Percentiles rank a stretch among this genome's conserved stretches.
phyloP scores from a whole-genome alignment of 495 filamentous ascomycete species.

The Penicillium daleae region DNA sequence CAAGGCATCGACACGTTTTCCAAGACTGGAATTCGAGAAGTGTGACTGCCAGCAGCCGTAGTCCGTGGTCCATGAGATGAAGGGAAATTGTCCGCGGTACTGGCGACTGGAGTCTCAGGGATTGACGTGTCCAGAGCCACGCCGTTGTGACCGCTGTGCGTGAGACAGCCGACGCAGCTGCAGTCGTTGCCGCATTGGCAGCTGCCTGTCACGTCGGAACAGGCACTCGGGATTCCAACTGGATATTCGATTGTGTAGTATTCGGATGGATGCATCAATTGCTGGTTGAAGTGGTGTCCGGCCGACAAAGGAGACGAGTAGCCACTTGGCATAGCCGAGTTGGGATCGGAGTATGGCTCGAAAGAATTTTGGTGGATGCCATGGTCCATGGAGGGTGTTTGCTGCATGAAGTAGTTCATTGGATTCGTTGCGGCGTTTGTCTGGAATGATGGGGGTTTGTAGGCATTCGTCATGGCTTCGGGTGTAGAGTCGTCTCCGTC shows the following conservation, averaged over 20 bases:
- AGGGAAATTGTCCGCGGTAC: constrained; percentile 7
- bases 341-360: constrained; percentile 26
- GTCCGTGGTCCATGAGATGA: background rate
- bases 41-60: constrained; percentile 7
- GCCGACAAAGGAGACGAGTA: constrained; percentile 35
- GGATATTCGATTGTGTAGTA: constrained; percentile 54
- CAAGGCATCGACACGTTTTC: constrained; percentile 28
- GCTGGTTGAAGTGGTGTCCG: constrained; percentile 31
- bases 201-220: constrained; percentile 48
- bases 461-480: constrained; percentile 22
- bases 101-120: constrained; percentile 5
- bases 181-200: constrained; percentile 56
- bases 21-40: constrained; percentile 22
- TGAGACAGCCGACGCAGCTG: constrained; percentile 54
- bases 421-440: constrained; percentile 5
- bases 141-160: constrained; percentile 52
- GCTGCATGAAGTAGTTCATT: constrained; percentile 24
- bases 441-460: constrained; percentile 17
- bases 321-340: constrained; percentile 27
- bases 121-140: constrained; percentile 28
- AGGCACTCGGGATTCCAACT: constrained; percentile 42
- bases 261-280: constrained; percentile 47
- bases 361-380: constrained; percentile 19
- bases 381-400: constrained; percentile 19
- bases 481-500: constrained; percentile 34